Conservation (phyloP, 2,329 filamentous ascomycete species). For the Dactylellina sp. region DNA sequence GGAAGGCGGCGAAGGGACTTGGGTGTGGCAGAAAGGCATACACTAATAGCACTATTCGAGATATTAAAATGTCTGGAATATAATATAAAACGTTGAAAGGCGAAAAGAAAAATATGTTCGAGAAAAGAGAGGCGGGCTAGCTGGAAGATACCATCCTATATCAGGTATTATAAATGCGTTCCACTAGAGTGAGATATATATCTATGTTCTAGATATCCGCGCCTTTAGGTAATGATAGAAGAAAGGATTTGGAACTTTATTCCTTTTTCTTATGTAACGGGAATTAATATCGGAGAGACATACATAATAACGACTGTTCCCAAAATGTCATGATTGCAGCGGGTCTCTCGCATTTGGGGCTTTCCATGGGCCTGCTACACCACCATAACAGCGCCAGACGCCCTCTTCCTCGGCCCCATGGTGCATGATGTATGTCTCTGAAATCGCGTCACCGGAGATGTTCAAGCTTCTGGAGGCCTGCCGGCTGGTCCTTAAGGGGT, state of each 20-base stretch:
- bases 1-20: constrained; percentile 52
- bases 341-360: constrained; percentile 6
- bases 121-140: constrained; percentile 26
- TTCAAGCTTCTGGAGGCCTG: constrained; percentile 40
- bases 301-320: constrained; percentile 1
- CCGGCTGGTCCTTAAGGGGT: constrained; percentile 32
- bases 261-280: constrained; percentile 52
- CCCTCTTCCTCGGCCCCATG: constrained; percentile 39
- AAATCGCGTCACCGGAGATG: constrained; percentile 54
- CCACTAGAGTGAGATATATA: constrained; percentile 27
- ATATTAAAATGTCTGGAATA: constrained; percentile 14
- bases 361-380: no score
- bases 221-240: constrained; percentile 39
- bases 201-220: constrained; percentile 5
- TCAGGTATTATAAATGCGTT: constrained; percentile 25
- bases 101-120: constrained; percentile 18
- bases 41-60: no score
- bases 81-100: constrained; percentile 32
- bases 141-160: constrained; percentile 23
- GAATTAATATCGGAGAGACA: constrained; percentile 54
- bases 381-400: constrained; percentile 15
- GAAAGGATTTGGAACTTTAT: constrained; percentile 44
- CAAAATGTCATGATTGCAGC: constrained; percentile 40
- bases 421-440: constrained; percentile 52
- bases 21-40: constrained; percentile 19